Percentiles rank a stretch among this genome's conserved stretches.
phyloP scores from a whole-genome alignment of 2,329 filamentous ascomycete species.

The Bipolaris bicolor region DNA sequence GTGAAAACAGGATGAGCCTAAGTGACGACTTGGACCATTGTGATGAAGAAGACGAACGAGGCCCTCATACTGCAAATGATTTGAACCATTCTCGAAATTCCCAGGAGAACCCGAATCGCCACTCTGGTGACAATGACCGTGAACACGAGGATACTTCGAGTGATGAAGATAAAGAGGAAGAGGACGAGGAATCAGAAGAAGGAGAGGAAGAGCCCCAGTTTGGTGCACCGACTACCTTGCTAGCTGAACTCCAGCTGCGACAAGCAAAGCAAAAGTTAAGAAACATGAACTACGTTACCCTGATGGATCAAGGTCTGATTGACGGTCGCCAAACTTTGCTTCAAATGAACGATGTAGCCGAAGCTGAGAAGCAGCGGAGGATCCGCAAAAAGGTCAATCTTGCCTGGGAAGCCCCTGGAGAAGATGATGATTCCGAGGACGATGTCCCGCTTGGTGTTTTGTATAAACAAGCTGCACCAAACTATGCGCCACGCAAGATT shows the following conservation, averaged over 20 bases:
- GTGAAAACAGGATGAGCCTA: conserved; percentile 47
- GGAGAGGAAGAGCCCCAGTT: conserved; percentile 58
- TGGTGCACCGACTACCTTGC: conserved; percentile 83
- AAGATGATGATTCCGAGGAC: conserved; percentile 64
- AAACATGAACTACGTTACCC: conserved; percentile 69
- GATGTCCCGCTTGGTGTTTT: conserved; percentile 89
- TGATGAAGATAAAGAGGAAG: conserved; percentile 45
- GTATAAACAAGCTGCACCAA: conserved; percentile 59
- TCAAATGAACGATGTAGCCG: conserved; percentile 86
- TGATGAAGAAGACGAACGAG: conserved; percentile 40
- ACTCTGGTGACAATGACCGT: conserved; percentile 47
- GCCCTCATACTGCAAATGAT: conserved; percentile 28
- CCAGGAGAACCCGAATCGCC: conserved; percentile 37
- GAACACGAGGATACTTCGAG: conserved; percentile 39
- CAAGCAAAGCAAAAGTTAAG: conserved; percentile 87
- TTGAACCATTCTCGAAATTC: conserved; percentile 38
- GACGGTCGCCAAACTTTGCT: conserved; percentile 77
- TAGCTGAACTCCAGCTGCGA: conserved; percentile 89
- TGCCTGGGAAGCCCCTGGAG: conserved; percentile 78
- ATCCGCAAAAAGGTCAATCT: conserved; percentile 79
- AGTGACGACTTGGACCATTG: conserved; percentile 40
- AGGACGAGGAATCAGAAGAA: conserved; percentile 54
- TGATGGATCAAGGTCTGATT: conserved; percentile 73
- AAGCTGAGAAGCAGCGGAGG: conserved; percentile 78
- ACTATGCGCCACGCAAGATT: conserved; percentile 62